Conservation (phyloP, 306 rosid species). For the Herpetospermum pedunculosum region DNA sequence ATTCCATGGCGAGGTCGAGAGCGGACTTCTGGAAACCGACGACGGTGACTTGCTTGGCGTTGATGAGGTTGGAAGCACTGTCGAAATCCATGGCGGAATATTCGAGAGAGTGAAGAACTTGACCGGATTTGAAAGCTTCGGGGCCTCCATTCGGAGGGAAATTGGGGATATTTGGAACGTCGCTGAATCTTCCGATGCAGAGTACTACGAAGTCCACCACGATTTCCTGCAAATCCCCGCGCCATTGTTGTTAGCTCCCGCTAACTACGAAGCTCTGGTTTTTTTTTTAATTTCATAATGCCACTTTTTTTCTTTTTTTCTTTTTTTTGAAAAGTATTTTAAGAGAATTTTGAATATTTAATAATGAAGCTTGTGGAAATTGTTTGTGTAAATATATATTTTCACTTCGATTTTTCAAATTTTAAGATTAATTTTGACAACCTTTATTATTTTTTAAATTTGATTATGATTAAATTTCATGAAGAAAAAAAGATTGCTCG, state of each 20-base stretch:
- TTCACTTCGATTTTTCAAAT: too few relatives aligned
- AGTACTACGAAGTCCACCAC: conserved; percentile 54
- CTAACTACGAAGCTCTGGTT: not conserved
- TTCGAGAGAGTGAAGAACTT: conserved; percentile 42
- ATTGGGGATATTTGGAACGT: conserved; percentile 52
- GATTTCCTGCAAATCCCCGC: conserved; percentile 19
- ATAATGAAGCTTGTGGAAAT: too few relatives aligned
- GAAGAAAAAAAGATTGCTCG: too few relatives aligned
- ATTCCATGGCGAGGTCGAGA: conserved; percentile 51
- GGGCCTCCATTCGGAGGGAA: conserved; percentile 50
- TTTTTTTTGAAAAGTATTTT: too few relatives aligned
- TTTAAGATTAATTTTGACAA: too few relatives aligned
- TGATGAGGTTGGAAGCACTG: conserved; percentile 20
- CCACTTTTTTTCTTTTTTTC: too few relatives aligned
- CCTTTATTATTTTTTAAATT: too few relatives aligned
- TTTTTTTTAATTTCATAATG: too few relatives aligned
- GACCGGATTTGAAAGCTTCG: conserved; percentile 28
- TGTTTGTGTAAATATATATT: too few relatives aligned
- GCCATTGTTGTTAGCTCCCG: not conserved
- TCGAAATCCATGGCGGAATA: conserved; percentile 39
- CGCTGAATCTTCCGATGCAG: conserved; percentile 66
- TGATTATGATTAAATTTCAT: too few relatives aligned
- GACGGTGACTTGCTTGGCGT: conserved; percentile 37
- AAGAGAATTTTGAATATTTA: too few relatives aligned
- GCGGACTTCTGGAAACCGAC: conserved; percentile 63